Evolutionary conservation across 768 basidiomycete genomes (phyloP).

Genomic region (Serendipita sp.): DNA sequence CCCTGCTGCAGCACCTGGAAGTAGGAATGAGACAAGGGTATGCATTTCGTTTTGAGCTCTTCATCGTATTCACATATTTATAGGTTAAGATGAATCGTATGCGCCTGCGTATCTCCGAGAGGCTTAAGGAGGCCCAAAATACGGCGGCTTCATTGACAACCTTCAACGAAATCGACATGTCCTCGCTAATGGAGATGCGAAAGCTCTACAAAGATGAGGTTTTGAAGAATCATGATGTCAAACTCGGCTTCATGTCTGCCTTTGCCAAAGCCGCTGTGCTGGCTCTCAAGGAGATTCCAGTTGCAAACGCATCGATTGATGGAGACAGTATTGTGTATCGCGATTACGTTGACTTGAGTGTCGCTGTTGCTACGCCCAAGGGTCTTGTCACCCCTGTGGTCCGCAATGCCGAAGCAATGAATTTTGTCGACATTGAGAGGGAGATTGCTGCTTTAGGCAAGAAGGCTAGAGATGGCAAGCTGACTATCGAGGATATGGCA

Average conservation of each 20-base stretch:
- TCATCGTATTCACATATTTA: background rate
- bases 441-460: constrained; percentile 82
- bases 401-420: constrained; percentile 74
- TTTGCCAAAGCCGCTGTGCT: constrained; percentile 78
- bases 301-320: constrained; percentile 88
- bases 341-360: constrained; percentile 84
- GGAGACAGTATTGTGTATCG: constrained; percentile 85
- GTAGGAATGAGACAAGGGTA: constrained; percentile 74
- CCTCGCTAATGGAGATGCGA: constrained; percentile 82
- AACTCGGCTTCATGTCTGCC: constrained; percentile 96
- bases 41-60: constrained; percentile 13
- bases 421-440: constrained; percentile 79
- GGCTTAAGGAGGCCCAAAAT: constrained; percentile 96
- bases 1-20: constrained; percentile 26
- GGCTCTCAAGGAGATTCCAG: constrained; percentile 80
- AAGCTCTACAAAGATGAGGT: constrained; percentile 85
- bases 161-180: constrained; percentile 99
- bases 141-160: constrained; percentile 92
- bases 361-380: constrained; percentile 95
- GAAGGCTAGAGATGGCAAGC: constrained; percentile 88
- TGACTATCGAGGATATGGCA: constrained; percentile 95
- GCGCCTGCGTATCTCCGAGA: constrained; percentile 92
- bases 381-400: constrained; percentile 94
- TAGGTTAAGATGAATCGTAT: constrained; percentile 98
- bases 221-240: constrained; percentile 83